Evolutionary conservation across 176 grass and related monocot species (phyloP), one percentile per base, ranked within the genome.

Genomic region (Oropetium thomaeum): DNA sequence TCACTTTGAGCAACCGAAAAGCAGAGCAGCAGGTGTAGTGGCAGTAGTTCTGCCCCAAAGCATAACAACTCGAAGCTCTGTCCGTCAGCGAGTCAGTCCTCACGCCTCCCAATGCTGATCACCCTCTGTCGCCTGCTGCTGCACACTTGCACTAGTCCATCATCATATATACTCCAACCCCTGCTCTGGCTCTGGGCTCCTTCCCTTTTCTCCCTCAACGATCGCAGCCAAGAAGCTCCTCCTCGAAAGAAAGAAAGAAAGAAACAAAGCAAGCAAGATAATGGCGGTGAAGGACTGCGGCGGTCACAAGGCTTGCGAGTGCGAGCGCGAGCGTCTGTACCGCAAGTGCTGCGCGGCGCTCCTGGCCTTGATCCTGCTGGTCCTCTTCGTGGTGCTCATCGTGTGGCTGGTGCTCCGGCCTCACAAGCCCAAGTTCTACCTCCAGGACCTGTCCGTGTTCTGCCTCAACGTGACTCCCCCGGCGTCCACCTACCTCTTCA

Each of bases 401-500:
- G 62, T 89, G 3, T 93, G 65, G 79, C 85, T 93, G 22, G 77
- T 67, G 15, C 83, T 97, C 7, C 90, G 80, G 1, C 88, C 90
- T 0, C 79, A 92, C 27, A 97, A 87, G 37, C 93, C 93, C 1
- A 4, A 0, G 1, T 91, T 88, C 85, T 89, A 93, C 88, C 93
- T 97, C 29, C 90, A 93, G 67, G 88, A 93, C 86, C 74, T 86
- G 3, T 79, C 84, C 1, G 79, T 97, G 79, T 64, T 83, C 31
- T 86, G 87, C 85, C 83, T 97, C 31, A 97, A 93, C 85, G 63
- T 93, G 0, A 93, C 93, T 0, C 84, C 87, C 12, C 85, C 93
- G 6, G 8, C 83, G n/a, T 82, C 90, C 17, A 22, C 79, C 17
- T 84, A 76, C 80, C 67, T 49, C 45, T 49, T 49, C 45, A 49